phyloP scores from a whole-genome alignment of 495 filamentous ascomycete species.

The Daldinia concentrica region DNA sequence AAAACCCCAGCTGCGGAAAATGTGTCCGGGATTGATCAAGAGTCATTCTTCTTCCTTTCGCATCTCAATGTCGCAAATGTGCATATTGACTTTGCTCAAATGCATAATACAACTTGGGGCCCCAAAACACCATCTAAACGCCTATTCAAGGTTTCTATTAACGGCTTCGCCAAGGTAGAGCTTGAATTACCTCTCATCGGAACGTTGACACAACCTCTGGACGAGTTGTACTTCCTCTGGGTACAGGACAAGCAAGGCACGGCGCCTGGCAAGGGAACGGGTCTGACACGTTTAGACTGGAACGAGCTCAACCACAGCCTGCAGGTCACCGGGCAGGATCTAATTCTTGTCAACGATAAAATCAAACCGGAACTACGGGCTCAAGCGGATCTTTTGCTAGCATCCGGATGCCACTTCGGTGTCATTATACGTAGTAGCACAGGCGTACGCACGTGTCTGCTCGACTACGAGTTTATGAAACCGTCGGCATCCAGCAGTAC shows the following conservation, averaged over 20 bases:
- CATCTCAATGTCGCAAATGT: not conserved
- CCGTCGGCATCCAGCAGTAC: not conserved
- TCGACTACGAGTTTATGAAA: constrained; percentile 2
- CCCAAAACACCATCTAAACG: not conserved
- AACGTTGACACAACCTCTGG: constrained; percentile 52
- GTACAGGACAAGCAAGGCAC: constrained; percentile 39
- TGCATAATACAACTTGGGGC: not conserved
- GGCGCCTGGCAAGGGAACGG: not conserved
- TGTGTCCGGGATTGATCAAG: not conserved
- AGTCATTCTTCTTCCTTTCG: not conserved
- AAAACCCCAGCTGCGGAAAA: not conserved
- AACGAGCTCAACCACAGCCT: not conserved
- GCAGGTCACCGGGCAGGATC: not conserved
- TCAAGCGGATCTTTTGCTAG: not conserved
- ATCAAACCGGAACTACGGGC: not conserved
- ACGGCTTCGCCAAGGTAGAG: constrained; percentile 24
- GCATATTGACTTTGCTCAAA: not conserved
- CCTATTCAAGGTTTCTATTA: not conserved
- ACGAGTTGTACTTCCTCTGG: constrained; percentile 53
- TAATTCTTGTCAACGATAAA: not conserved
- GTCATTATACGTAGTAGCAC: not conserved
- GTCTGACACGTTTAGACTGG: not conserved
- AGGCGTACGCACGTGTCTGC: not conserved
- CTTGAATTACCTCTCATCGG: constrained; percentile 51
- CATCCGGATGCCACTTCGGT: not conserved